These are phyloP conservation scores for Hemileia vastatrix DNA, from an alignment of 1,284 basidiomycete genomes.

Conservation along the genomic window DNA sequence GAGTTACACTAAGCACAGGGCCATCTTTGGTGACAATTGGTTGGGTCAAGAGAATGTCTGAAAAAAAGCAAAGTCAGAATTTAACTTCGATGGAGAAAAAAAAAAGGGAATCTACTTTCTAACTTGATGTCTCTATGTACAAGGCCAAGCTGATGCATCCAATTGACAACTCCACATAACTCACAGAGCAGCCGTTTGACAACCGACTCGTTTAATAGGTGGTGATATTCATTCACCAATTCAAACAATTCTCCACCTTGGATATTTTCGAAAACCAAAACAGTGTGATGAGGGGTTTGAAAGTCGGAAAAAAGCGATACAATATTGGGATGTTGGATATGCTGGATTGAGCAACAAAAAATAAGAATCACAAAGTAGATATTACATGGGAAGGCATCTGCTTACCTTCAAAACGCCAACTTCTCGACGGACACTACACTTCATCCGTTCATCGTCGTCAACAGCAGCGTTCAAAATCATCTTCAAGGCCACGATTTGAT, in stretches of 20 bases:
- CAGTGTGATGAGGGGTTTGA: conserved; percentile 63
- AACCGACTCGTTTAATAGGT: conserved; percentile 52
- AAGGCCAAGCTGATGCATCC: conserved; percentile 77
- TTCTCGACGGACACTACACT: conserved; percentile 74
- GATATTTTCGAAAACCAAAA: conserved; percentile 68
- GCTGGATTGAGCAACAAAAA: conserved; percentile 47
- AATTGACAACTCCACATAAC: conserved; percentile 67
- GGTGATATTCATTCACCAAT: conserved; percentile 57
- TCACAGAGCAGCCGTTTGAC: conserved; percentile 68
- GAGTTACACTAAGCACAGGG: too few species aligned
- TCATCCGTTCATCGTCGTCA: conserved; percentile 57
- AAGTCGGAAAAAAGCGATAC: conserved; percentile 65
- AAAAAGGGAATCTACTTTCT: conserved; percentile 58
- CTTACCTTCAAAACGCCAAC: conserved; percentile 70
- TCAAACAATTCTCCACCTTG: conserved; percentile 76
- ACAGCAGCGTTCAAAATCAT: background rate
- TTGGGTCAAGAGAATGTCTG: conserved; percentile 27
- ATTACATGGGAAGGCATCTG: conserved; percentile 18
- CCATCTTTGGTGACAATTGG: conserved; percentile 1
- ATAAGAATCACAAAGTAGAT: background rate
- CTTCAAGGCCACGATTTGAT: background rate
- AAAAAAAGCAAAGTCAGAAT: conserved; percentile 51
- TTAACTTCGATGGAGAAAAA: conserved; percentile 4
- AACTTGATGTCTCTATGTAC: conserved; percentile 91
- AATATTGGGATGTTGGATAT: conserved; percentile 74